These are phyloP conservation scores for Chlorencoelia australis DNA, from an alignment of 2,329 filamentous ascomycete species.

Conservation along the genomic window DNA sequence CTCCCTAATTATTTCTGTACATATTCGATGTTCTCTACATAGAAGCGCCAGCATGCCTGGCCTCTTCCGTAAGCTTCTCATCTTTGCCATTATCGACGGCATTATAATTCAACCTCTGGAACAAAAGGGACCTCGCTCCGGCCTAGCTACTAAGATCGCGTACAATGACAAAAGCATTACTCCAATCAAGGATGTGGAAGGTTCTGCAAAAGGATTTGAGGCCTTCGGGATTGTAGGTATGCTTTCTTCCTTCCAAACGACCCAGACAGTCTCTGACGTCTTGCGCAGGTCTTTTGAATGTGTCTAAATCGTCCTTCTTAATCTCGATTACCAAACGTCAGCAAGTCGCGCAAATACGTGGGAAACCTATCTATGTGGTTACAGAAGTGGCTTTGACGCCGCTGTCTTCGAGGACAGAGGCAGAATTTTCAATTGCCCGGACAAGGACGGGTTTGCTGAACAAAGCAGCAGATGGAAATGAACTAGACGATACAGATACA, in stretches of 20 bases:
- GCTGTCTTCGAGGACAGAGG: conserved; percentile 64
- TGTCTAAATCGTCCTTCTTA: conserved; percentile 74
- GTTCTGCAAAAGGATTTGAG: conserved; percentile 23
- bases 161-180: conserved; percentile 24
- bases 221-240: conserved; percentile 28
- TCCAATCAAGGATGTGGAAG: conserved; percentile 10
- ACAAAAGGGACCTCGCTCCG: conserved; percentile 21
- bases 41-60: conserved; percentile 25
- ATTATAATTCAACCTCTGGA: conserved; percentile 26
- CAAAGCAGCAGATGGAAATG: conserved; percentile 25
- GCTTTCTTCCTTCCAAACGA: conserved; percentile 5
- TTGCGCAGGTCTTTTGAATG: conserved; percentile 63
- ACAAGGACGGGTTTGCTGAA: conserved; percentile 40
- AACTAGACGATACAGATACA: conserved; percentile 31
- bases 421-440: conserved; percentile 57
- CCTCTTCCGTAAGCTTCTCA: conserved; percentile 26
- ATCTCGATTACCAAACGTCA: conserved; percentile 78
- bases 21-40: conserved; percentile 13
- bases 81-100: conserved; percentile 27
- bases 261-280: conserved; percentile 3
- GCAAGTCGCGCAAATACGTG: conserved; percentile 79
- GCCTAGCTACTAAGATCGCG: conserved; percentile 22
- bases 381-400: conserved; percentile 89
- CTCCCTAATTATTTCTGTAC: background rate
- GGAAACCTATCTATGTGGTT: conserved; percentile 74